phyloP scores from a whole-genome alignment of 352 stramenopile genomes.

The Aphanomyces cochlioides region DNA sequence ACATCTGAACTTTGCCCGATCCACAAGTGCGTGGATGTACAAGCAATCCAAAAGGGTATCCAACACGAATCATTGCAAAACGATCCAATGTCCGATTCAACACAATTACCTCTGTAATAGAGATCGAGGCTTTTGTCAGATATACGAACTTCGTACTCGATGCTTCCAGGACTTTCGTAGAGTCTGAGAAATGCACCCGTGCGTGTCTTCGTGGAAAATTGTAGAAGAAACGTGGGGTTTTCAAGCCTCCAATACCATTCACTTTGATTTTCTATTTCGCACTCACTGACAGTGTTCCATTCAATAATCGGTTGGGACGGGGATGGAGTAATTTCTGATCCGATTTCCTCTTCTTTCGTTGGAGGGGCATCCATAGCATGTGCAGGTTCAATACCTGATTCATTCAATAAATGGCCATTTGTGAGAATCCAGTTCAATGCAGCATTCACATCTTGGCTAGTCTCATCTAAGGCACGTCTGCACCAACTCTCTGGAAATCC shows the following conservation, averaged over 20 bases:
- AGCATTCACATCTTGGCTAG: slow-evolving; percentile 19
- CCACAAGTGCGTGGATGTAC: neutral
- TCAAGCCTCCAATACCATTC: neutral
- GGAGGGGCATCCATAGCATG: neutral
- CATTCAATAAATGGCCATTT: slow-evolving; percentile 23
- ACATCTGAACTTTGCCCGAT: slow-evolving; percentile 1
- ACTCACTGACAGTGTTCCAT: neutral
- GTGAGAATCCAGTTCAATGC: slow-evolving; percentile 28
- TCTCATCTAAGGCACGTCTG: slow-evolving; percentile 16
- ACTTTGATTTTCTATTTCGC: neutral
- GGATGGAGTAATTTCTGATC: no score
- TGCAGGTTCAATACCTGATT: neutral
- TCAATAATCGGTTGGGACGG: neutral
- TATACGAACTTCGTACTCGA: neutral
- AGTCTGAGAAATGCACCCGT: neutral
- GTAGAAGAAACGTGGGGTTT: neutral
- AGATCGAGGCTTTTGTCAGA: neutral
- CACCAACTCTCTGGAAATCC: slow-evolving; percentile 28
- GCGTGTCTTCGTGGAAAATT: neutral
- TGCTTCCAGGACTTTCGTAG: neutral
- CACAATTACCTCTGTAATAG: neutral
- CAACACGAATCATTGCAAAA: slow-evolving; percentile 1
- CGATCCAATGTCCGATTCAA: slow-evolving; percentile 6
- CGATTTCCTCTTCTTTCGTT: no score
- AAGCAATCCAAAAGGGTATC: slow-evolving; percentile 18